Evolutionary conservation across 495 filamentous ascomycete genomes (phyloP), one percentile per base, ranked within the genome.

Genomic region (Lichenothelia convexa): DNA sequence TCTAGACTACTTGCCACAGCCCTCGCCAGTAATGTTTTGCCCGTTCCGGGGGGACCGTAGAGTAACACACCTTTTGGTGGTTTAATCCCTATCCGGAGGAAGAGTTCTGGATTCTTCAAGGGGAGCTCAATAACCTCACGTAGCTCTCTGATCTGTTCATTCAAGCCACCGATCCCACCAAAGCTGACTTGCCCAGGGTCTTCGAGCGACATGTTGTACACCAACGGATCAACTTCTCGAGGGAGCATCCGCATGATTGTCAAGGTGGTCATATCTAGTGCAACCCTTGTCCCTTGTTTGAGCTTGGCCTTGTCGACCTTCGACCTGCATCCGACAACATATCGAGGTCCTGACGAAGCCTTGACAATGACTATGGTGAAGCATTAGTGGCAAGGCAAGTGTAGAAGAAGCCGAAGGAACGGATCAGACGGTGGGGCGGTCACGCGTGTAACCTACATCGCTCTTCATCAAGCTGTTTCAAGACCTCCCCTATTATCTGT

Each of bases 191-290:
- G 85, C 15, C 91, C 91, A 1, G 91, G 89, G 52, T 99, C 91
- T 59, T 95, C 91, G 39, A 99, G 62, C 29, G 91, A 99, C 91
- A 99, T 99, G 65, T 94, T 99, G 70, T 99, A 99, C 34, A 99
- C 91, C 45, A 95, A 62, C 13, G 91, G 91, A 54, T 99, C 91
- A 44, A 99, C 91, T 64, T 99, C 91, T 46, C 91, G 81, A 27
- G 91, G 91, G 27, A 99, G 63, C 91, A 99, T 99, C 41, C 91
- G 81, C 91, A 99, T 99, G 58, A 99, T 99, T 19, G 91, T 99
- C 43, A 99, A 76, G 12, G 91, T 99, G 24, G 91, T 99, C 91
- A 99, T 99, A 55, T 99, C 91, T 37, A 99, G 80, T 30, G 91
- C 89, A 41, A 99, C 91, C 47, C 91, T 84, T 3, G 86, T 93